Conservation (phyloP, 1,284 basidiomycete genomes). For the Microbotryum silenes-acaulis region DNA sequence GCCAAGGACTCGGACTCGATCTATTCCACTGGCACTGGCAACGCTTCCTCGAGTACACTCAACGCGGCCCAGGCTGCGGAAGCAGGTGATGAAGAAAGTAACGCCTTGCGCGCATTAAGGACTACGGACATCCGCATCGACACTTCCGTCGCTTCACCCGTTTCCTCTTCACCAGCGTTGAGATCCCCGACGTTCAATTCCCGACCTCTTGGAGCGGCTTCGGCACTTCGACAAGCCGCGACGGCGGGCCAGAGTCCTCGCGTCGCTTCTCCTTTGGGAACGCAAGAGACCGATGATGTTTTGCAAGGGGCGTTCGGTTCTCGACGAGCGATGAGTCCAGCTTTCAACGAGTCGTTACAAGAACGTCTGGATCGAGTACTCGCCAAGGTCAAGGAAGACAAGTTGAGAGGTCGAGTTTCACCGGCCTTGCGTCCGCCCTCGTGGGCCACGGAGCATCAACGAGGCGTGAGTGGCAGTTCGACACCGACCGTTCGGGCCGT, state of each 20-base stretch:
- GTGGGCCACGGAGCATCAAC: slow-evolving; percentile 9
- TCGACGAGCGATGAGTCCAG: slow-evolving; percentile 34
- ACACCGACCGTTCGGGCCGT: slow-evolving; percentile 16
- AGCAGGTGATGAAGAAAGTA: slow-evolving; percentile 7
- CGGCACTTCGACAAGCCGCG: no score
- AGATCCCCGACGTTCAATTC: no score
- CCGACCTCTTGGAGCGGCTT: no score
- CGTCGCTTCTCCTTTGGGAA: slow-evolving; percentile 35
- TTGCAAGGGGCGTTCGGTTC: slow-evolving; percentile 52
- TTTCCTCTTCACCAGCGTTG: no score
- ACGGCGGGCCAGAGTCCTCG: no score
- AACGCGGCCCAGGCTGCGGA: background rate
- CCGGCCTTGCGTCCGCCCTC: slow-evolving; percentile 6
- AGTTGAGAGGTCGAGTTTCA: slow-evolving; percentile 9
- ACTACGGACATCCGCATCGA: no score
- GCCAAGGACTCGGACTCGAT: slow-evolving; percentile 17
- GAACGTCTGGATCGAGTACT: slow-evolving; percentile 72
- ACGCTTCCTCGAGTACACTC: background rate
- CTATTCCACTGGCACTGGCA: slow-evolving; percentile 5
- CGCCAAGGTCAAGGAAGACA: slow-evolving; percentile 48
- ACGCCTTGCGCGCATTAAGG: no score
- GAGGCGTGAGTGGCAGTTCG: slow-evolving; percentile 49
- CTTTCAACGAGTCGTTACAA: slow-evolving; percentile 49
- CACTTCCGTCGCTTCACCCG: no score
- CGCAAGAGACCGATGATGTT: slow-evolving; percentile 47